Percentiles rank a stretch among this genome's conserved stretches.
phyloP scores from a whole-genome alignment of 495 filamentous ascomycete genomes.

The Bathelium albidoporum region DNA sequence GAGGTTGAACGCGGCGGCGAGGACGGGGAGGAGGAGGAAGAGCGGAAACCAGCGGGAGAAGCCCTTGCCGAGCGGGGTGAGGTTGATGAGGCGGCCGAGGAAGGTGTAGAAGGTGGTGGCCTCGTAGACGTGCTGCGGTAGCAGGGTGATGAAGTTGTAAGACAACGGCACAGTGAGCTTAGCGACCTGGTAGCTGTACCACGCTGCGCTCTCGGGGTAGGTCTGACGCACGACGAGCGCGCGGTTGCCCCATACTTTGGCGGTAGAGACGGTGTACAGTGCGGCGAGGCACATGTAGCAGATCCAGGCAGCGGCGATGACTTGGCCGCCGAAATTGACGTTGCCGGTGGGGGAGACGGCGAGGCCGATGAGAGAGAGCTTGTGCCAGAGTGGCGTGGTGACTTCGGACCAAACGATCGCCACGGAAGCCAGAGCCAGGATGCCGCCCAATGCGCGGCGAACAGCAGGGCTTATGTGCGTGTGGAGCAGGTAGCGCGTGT shows the following conservation, averaged over 20 bases:
- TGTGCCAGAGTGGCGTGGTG: slow-evolving; percentile 63
- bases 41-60: slow-evolving; percentile 84
- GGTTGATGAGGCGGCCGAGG: slow-evolving; percentile 70
- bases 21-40: slow-evolving; percentile 73
- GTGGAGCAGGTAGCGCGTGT: slow-evolving; percentile 71
- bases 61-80: slow-evolving; percentile 71
- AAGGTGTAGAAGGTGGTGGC: slow-evolving; percentile 77
- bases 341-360: slow-evolving; percentile 72
- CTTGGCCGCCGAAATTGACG: slow-evolving; percentile 58
- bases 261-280: slow-evolving; percentile 72
- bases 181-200: slow-evolving; percentile 86
- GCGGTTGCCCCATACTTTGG: slow-evolving; percentile 89
- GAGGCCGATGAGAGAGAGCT: slow-evolving; percentile 70
- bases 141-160: slow-evolving; percentile 91
- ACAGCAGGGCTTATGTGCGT: slow-evolving; percentile 57
- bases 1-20: slow-evolving; percentile 72
- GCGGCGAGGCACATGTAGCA: slow-evolving; percentile 86
- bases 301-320: slow-evolving; percentile 78
- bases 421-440: slow-evolving; percentile 63
- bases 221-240: slow-evolving; percentile 85
- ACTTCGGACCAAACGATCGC: slow-evolving; percentile 89
- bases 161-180: slow-evolving; percentile 81
- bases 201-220: slow-evolving; percentile 81
- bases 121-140: slow-evolving; percentile 54
- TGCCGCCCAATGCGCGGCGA: slow-evolving; percentile 46